phyloP scores from a whole-genome alignment of 257 asterid species.

The Fraxinus anomala region DNA sequence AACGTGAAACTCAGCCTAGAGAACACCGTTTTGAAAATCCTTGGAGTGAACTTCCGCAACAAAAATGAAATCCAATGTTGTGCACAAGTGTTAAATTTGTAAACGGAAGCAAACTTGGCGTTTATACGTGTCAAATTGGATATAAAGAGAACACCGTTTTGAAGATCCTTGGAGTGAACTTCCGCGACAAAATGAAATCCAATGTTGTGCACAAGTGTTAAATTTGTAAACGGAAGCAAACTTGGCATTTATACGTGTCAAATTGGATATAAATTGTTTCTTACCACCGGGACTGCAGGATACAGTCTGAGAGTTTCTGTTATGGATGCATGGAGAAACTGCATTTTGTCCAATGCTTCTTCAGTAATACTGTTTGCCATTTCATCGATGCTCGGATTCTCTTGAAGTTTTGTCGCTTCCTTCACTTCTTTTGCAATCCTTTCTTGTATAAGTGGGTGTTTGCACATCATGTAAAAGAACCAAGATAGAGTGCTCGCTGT shows the following conservation, averaged over 20 bases:
- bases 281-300: slow-evolving; percentile 60
- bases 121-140: neutral
- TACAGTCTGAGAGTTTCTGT: slow-evolving; percentile 62
- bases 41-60: too few species aligned
- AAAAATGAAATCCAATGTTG: neutral
- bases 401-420: slow-evolving; percentile 26
- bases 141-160: neutral
- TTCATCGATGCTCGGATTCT: slow-evolving; percentile 29
- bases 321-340: slow-evolving; percentile 58
- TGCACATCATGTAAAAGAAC: slow-evolving; percentile 65
- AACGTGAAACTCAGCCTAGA: too few species aligned
- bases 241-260: neutral
- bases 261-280: neutral
- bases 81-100: neutral
- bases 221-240: neutral
- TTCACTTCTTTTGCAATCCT: slow-evolving; percentile 47
- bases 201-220: neutral
- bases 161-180: too few species aligned
- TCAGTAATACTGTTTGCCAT: slow-evolving; percentile 41
- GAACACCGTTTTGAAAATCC: too few species aligned
- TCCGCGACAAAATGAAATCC: neutral
- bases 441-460: slow-evolving; percentile 49
- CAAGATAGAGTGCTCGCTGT: slow-evolving; percentile 57
- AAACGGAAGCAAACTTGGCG: neutral
- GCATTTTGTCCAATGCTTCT: slow-evolving; percentile 50